These are phyloP conservation scores for Puccinia triticina DNA, from an alignment of 1,284 basidiomycete genomes.

Conservation along the genomic window DNA sequence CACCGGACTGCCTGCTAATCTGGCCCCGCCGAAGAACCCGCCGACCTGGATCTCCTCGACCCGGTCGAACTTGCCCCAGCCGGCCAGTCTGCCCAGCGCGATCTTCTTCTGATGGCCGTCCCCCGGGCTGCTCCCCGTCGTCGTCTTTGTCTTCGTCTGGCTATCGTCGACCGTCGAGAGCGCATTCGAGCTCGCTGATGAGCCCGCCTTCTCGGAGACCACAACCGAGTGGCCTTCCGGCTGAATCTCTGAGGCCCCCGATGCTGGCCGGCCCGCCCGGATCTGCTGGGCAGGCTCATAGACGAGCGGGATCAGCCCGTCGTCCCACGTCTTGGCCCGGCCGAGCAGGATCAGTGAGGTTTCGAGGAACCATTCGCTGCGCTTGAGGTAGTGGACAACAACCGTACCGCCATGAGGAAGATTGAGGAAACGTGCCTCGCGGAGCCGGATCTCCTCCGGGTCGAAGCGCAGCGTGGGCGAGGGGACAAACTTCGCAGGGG, in stretches of 20 bases:
- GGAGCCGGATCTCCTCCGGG: conserved; percentile 27
- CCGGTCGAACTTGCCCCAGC: conserved; percentile 51
- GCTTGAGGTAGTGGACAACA: conserved; percentile 95
- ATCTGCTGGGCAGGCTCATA: conserved; percentile 40
- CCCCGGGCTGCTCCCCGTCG: no score
- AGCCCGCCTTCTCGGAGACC: conserved; percentile 1
- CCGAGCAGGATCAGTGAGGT: conserved; percentile 84
- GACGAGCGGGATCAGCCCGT: conserved; percentile 55
- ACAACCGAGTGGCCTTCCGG: conserved; percentile 41
- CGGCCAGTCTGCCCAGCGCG: conserved; percentile 34
- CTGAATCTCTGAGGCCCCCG: not conserved
- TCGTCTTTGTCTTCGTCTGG: conserved; percentile 22
- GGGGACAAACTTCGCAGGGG: conserved; percentile 1
- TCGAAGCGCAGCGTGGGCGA: conserved; percentile 48
- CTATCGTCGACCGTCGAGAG: not conserved
- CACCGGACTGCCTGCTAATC: conserved; percentile 58
- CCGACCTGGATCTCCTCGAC: conserved; percentile 52
- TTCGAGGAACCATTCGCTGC: conserved; percentile 93
- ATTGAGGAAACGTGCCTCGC: conserved; percentile 38
- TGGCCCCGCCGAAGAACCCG: conserved; percentile 56
- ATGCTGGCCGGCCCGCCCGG: not conserved
- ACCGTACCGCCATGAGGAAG: conserved; percentile 76
- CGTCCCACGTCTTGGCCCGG: conserved; percentile 67
- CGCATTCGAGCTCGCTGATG: not conserved
- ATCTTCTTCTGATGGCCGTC: conserved; percentile 28